These are phyloP conservation scores for Biscutella auriculata DNA, from an alignment of 441 rosid genomes.

Conservation along the genomic window DNA sequence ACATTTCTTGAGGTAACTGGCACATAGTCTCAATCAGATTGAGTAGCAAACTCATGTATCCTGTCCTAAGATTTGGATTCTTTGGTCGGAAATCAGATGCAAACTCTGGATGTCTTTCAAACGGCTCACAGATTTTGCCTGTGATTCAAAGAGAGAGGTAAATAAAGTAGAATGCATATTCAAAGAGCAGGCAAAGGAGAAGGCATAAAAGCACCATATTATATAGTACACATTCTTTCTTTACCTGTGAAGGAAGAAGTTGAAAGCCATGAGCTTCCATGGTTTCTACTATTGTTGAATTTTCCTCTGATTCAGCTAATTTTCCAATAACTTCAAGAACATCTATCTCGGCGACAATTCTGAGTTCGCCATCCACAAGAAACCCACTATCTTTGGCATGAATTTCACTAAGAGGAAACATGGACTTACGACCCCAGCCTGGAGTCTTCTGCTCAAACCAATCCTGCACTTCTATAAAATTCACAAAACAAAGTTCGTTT, in stretches of 20 bases:
- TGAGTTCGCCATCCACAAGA: too few species aligned
- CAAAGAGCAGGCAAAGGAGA: background rate
- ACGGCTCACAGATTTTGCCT: background rate
- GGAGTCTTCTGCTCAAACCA: background rate
- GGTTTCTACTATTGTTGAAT: background rate
- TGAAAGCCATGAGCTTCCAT: background rate
- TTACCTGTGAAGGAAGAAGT: too few species aligned
- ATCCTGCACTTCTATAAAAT: background rate
- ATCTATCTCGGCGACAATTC: too few species aligned
- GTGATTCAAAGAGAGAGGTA: background rate
- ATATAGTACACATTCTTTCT: too few species aligned
- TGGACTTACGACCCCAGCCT: background rate
- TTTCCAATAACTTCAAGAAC: too few species aligned
- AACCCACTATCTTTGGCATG: too few species aligned
- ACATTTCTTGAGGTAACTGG: background rate
- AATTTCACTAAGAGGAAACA: background rate
- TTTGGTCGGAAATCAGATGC: too few species aligned
- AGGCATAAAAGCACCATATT: background rate
- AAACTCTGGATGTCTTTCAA: constrained; percentile 3
- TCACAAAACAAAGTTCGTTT: background rate
- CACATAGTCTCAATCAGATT: background rate
- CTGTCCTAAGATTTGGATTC: too few species aligned
- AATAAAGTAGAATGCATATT: background rate
- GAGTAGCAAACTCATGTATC: too few species aligned
- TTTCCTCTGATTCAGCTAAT: background rate